These are phyloP conservation scores for Clarireedia homoeocarpa DNA, from an alignment of 2,329 filamentous ascomycete species.

Conservation along the genomic window DNA sequence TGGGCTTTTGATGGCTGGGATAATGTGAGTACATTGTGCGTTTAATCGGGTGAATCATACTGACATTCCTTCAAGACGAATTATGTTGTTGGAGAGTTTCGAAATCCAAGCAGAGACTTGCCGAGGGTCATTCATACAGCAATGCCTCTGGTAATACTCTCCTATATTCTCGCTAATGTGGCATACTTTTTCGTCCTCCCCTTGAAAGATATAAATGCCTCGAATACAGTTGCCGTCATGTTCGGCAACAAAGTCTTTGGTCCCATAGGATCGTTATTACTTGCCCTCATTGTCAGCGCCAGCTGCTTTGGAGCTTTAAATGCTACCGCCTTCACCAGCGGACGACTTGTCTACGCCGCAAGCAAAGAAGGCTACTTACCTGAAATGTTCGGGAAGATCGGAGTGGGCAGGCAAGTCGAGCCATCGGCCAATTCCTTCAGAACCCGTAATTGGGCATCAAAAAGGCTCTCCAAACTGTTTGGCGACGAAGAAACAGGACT, in stretches of 20 bases:
- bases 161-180: conserved; percentile 84
- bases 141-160: conserved; percentile 86
- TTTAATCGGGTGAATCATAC: conserved; percentile 6
- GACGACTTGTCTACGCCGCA: conserved; percentile 85
- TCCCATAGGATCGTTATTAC: conserved; percentile 67
- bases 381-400: conserved; percentile 72
- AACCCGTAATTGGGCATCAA: conserved; percentile 49
- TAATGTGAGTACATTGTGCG: conserved; percentile 56
- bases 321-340: conserved; percentile 87
- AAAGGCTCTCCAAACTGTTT: conserved; percentile 51
- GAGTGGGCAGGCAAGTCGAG: conserved; percentile 45
- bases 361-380: conserved; percentile 95
- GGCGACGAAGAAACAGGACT: conserved; percentile 73
- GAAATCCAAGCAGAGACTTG: conserved; percentile 81
- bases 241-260: conserved; percentile 91
- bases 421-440: conserved; percentile 37
- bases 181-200: conserved; percentile 94
- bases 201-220: conserved; percentile 67
- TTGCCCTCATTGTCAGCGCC: conserved; percentile 82
- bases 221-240: conserved; percentile 91
- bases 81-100: conserved; percentile 95
- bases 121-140: conserved; percentile 94
- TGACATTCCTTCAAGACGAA: conserved; percentile 61
- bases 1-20: conserved; percentile 99
- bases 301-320: conserved; percentile 94